Evolutionary conservation across 306 rosid species (phyloP), one percentile per base, ranked within the genome.

Genomic region (Trichosanthes truncata): DNA sequence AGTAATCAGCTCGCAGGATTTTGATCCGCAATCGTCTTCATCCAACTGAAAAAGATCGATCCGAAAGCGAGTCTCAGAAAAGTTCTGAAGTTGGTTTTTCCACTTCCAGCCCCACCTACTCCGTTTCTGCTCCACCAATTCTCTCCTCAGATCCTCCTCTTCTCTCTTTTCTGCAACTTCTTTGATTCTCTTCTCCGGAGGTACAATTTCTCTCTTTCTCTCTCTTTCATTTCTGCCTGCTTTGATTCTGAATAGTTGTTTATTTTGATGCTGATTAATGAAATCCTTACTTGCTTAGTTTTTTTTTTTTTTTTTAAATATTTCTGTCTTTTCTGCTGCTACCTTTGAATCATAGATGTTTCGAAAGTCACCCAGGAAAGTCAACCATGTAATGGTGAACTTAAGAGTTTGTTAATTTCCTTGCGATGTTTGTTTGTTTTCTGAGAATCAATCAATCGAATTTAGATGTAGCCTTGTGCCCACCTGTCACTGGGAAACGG

Each of bases 161-260:
- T 41, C 35, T 21, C 77, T 2, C 7, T 79, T 48, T 18, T 52
- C 79, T 78, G 76, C 76, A 35, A 29, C 77, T 21, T 79, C 76
- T 33, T 79, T 79, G 67, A 65, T 36, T 68, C 82, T 79, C 82
- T 79, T 49, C 29, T 23, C 55, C 33, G 26, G 17, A 45, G 57
- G 53, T 71, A 48, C 18, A 57, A 23, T 21, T n/a, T 29, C n/a
- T n/a, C n/a, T n/a, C n/a, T n/a, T n/a, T n/a, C 41, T 43, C 66
- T 79, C 53, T 79, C 51, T 65, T 25, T 48, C 9, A 1, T 62
- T 15, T 43, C 51, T 15, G 6, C 36, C 14, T 77, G 18, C 17
- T 77, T 78, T 56, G 6, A 77, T 77, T 43, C n/a, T 59, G 2
- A 51, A 10, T 13, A 12, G 21, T 3, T 23, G 14, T 11, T 14